Base-by-base conservation (phyloP, 2,329 filamentous ascomycete species). In the Fusarium equiseti region DNA sequence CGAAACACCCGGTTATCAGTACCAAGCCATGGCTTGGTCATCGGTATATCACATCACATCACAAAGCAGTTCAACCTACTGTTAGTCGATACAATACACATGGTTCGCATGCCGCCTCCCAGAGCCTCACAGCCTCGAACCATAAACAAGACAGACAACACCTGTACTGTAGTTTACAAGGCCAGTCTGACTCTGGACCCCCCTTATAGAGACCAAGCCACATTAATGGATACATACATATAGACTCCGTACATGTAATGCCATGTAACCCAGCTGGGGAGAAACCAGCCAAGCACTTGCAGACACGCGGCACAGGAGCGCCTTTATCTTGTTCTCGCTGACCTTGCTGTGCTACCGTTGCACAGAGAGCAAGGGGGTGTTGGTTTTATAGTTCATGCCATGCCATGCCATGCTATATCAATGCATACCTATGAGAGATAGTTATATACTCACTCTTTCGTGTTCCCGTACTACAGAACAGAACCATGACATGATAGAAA, bases 291-390 rank as follows among this genome's bases (percentile, higher is more conserved):
- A 74, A 74, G 62, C 72, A 73, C 63, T 73, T 65, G 50, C 61
- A 75, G 57, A 75, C 72, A 73, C 66, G 72, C 68, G 69, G 72
- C 66, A 70, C 45, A 58, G 43, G 48, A 56, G 43, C 59, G 35
- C 59, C 61, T 56, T 63, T 64, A 57, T 57, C 59, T 49, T 64
- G 49, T 57, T 57, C 35, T 63, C 49, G 60, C 53, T 49, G 52
- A 35, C 44, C 52, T 57, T 27, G 20, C 31, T 24, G 66, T 59
- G 51, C 24, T 49, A 72, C 63, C 22, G 61, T 75, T 32, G 49
- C 69, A 71, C 66, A 38, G 18, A 32, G 22, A 45, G 20, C n/a
- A 59, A 58, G 46, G 51, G 58, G 20, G 52, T 40, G 32, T 38
- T 52, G 49, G 32, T 38, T 38, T 38, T 38, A 31, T n/a, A 8